Evolutionary conservation across 805 yeast species (phyloP).

Genomic region (Cyberlindnera saturnus): DNA sequence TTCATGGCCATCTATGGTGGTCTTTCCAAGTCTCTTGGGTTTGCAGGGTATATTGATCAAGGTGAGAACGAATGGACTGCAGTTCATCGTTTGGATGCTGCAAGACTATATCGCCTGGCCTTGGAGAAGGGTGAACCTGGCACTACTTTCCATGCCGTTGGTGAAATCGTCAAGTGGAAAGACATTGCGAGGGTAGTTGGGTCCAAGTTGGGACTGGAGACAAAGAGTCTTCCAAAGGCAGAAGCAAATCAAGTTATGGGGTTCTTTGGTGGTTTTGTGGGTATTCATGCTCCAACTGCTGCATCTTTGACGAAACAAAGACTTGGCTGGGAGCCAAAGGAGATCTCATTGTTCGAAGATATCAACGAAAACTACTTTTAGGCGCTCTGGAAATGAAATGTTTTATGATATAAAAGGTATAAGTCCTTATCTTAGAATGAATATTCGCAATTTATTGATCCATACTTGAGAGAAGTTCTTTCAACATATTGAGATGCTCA

Average conservation of each 20-base stretch:
- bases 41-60: constrained; percentile 31
- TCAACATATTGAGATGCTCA: constrained; percentile 6
- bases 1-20: constrained; percentile 21
- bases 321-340: constrained; percentile 26
- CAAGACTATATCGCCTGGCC: constrained; percentile 24
- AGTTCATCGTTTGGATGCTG: constrained; percentile 30
- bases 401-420: too few relatives aligned
- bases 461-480: constrained; percentile 6
- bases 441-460: neutral
- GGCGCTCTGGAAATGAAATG: neutral
- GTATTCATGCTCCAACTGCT: constrained; percentile 12
- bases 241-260: constrained; percentile 11
- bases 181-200: constrained; percentile 26
- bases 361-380: constrained; percentile 13
- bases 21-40: constrained; percentile 27
- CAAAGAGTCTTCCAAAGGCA: constrained; percentile 12
- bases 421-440: too few relatives aligned
- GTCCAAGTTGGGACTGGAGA: constrained; percentile 13
- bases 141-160: constrained; percentile 23
- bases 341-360: constrained; percentile 20
- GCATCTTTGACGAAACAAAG: constrained; percentile 17
- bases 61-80: constrained; percentile 30
- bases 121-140: constrained; percentile 24
- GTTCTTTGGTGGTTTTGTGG: constrained; percentile 10
- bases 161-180: constrained; percentile 21